phyloP scores from a whole-genome alignment of 2,329 filamentous ascomycete species.

The Chaetomium sp. region DNA sequence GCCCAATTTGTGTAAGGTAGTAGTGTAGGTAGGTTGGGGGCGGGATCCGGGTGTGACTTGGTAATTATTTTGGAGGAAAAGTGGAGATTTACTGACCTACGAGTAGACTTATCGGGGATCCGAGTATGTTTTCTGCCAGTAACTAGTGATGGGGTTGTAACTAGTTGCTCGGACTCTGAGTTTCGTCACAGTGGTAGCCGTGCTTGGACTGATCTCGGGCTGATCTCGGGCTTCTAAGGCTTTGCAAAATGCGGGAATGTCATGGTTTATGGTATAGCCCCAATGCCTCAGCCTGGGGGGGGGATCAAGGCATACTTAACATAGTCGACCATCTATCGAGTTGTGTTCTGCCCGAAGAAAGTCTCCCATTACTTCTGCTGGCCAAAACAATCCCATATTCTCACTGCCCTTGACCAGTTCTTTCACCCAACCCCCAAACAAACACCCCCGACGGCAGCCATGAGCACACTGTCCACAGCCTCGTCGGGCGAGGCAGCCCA shows the following conservation, averaged over 20 bases:
- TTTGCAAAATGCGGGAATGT: background rate
- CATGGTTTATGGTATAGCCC: background rate
- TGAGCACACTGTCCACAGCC: constrained; percentile 21
- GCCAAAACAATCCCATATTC: background rate
- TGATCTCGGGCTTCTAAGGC: background rate
- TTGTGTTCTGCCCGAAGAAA: background rate
- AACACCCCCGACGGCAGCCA: constrained; percentile 20
- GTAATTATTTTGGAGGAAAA: background rate
- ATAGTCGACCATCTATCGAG: background rate
- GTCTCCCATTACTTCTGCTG: background rate
- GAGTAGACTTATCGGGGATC: background rate
- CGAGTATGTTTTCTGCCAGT: background rate
- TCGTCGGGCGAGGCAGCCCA: constrained; percentile 25
- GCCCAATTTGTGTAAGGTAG: background rate
- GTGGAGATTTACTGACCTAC: background rate
- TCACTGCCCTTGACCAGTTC: background rate
- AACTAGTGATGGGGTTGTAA: background rate
- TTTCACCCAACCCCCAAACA: background rate
- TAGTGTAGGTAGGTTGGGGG: too few relatives aligned
- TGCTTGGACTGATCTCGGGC: too few relatives aligned
- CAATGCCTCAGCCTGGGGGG: background rate
- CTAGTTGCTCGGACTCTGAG: too few relatives aligned
- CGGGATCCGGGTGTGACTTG: background rate
- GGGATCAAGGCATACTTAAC: background rate
- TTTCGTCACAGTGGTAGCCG: too few relatives aligned